Base-by-base conservation (phyloP, 1,284 basidiomycete genomes). In the Schizophyllum amplum region DNA sequence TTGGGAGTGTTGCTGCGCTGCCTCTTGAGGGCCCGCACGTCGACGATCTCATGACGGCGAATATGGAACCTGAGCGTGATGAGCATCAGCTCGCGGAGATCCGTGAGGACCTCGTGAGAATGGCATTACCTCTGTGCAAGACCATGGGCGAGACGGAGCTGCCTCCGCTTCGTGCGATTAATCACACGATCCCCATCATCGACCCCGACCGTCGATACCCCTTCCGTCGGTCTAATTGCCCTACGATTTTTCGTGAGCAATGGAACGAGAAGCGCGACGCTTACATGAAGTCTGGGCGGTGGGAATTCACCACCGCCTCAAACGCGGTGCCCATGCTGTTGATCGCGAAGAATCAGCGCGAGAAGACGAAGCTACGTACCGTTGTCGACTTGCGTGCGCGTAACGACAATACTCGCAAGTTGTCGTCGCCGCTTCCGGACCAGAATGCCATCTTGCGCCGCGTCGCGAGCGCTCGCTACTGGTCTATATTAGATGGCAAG, bases 381-480 rank as follows among this genome's bases (percentile, higher is more conserved):
- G 52, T 54, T 2, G 26, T 59, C 13, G 58, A 59, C 22, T 55
- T 59, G 22, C 55, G 57, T 15, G 57, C 51, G 3, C 57, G 59
- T 5, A 60, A 60, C 26, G 56, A 52, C 5, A 60, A 60, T 71
- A 73, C 33, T 59, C 70, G 33, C 66, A 73, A 47, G 68, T 72
- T 11, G 27, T 58, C 0, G 59, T 72, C 1, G 27, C 63, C 0
- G 62, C 65, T 0, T 0, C 68, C 70, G 0, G 64, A 71, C 51
- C 57, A 57, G 2, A 24, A 60, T 22, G 54, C 57, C 0, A 60
- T 60, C 21, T 25, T 60, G 52, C 24, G 57, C 11, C 59, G 59
- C 11, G 56, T 53, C 4, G 47, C 59, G 17, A 51, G 59, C 23
- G 52, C 52, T 13, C 17, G 51, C 1, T 62, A 47, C n/a, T 52